Percentiles rank a stretch among this genome's conserved stretches.
phyloP scores from a whole-genome alignment of 2,329 filamentous ascomycete species.

The Calonectria montana region DNA sequence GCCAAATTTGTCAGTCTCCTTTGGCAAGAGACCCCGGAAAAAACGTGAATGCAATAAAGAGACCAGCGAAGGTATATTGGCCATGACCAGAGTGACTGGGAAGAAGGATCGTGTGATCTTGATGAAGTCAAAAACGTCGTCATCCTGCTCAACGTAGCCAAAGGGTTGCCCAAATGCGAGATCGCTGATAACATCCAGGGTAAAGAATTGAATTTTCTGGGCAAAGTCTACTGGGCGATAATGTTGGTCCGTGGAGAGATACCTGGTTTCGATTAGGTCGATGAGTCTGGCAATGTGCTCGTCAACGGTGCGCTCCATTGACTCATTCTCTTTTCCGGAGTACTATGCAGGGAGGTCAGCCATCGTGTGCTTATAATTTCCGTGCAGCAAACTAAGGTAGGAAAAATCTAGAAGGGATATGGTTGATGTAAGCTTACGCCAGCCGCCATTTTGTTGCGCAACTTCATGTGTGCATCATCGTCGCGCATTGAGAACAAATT shows the following conservation, averaged over 20 bases:
- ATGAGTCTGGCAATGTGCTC: neutral
- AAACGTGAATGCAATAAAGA: neutral
- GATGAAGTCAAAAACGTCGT: neutral
- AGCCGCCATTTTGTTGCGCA: neutral
- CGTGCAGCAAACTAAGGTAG: neutral
- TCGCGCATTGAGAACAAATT: conserved; percentile 2
- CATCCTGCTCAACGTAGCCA: neutral
- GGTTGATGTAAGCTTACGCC: neutral
- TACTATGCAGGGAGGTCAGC: neutral
- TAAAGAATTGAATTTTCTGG: neutral
- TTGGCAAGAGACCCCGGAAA: neutral
- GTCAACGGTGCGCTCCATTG: neutral
- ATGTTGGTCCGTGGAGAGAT: neutral
- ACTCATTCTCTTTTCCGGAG: neutral
- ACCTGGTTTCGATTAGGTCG: neutral
- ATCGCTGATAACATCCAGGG: neutral
- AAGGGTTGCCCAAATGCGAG: neutral
- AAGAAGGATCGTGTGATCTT: neutral
- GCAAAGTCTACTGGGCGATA: conserved; percentile 1
- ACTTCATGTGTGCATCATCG: neutral
- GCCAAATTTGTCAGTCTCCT: neutral
- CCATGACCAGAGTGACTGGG: neutral
- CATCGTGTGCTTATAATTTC: neutral
- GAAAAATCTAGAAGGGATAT: neutral
- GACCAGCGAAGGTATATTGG: neutral